These are phyloP conservation scores for Quercus ilex DNA, from an alignment of 306 rosid species.

Conservation along the genomic window DNA sequence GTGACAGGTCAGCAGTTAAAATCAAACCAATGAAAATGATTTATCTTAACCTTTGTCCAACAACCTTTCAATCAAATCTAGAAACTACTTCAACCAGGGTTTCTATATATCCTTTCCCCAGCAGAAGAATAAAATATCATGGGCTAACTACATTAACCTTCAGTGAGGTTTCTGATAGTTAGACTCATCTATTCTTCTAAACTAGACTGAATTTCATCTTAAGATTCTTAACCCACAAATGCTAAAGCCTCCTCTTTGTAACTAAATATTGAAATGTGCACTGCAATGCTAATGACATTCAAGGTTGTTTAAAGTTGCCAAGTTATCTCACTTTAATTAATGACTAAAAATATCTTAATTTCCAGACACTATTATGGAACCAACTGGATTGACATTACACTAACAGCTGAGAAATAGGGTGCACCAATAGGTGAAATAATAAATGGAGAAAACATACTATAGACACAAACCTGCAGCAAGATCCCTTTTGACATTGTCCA, in stretches of 20 bases:
- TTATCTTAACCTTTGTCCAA: background rate
- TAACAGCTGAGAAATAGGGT: background rate
- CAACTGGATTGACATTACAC: background rate
- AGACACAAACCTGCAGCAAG: constrained; percentile 70
- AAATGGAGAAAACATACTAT: constrained; percentile 13
- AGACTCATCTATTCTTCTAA: no score
- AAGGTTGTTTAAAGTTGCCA: background rate
- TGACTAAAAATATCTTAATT: background rate
- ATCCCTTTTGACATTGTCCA: constrained; percentile 64
- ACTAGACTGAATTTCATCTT: no score
- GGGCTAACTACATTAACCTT: background rate
- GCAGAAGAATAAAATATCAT: background rate
- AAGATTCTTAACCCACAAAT: background rate
- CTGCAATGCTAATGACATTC: background rate
- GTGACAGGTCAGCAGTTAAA: background rate
- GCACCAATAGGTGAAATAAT: background rate
- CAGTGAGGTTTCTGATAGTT: background rate
- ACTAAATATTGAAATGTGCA: background rate
- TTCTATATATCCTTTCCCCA: background rate
- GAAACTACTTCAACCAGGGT: background rate
- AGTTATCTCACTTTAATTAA: background rate
- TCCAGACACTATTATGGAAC: background rate
- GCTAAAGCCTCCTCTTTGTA: background rate
- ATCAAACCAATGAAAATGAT: background rate
- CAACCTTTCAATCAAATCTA: background rate